These are phyloP conservation scores for Teratosphaeriaceae sp. DNA, from an alignment of 2,329 filamentous ascomycete species.

Conservation along the genomic window DNA sequence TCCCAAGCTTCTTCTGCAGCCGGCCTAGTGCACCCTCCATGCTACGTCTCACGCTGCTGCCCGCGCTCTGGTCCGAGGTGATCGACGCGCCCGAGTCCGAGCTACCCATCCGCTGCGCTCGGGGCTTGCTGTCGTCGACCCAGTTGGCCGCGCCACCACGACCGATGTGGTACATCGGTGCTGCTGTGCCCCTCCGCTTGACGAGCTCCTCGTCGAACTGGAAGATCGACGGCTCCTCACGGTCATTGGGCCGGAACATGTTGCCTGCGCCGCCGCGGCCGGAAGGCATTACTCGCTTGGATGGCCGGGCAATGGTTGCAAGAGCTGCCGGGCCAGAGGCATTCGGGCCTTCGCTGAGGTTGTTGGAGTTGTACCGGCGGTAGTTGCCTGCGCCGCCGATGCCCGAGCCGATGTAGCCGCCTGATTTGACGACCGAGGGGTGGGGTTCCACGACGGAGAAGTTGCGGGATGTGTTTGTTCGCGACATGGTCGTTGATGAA, in stretches of 20 bases:
- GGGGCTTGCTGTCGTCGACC: slow-evolving; percentile 29
- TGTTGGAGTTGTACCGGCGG: slow-evolving; percentile 48
- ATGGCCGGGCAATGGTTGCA: slow-evolving; percentile 42
- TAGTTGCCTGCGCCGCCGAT: slow-evolving; percentile 55
- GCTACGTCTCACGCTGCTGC: slow-evolving; percentile 7
- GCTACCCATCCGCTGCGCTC: slow-evolving; percentile 5
- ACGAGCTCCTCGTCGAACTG: slow-evolving; percentile 63
- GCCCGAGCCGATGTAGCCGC: slow-evolving; percentile 45
- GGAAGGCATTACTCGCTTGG: slow-evolving; percentile 44
- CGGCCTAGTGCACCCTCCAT: slow-evolving; percentile 7
- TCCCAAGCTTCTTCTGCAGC: slow-evolving; percentile 5
- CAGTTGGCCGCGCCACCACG: slow-evolving; percentile 55
- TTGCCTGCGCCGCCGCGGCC: slow-evolving; percentile 56
- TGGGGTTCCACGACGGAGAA: slow-evolving; percentile 57
- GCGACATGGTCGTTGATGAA: slow-evolving; percentile 23
- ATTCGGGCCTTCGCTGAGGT: slow-evolving; percentile 43
- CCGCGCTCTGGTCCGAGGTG: slow-evolving; percentile 5
- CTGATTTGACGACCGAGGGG: slow-evolving; percentile 45
- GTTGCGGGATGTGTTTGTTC: slow-evolving; percentile 27
- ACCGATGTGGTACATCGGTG: slow-evolving; percentile 58
- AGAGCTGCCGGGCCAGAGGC: slow-evolving; percentile 43
- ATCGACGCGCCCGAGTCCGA: slow-evolving; percentile 6
- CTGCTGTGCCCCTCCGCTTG: slow-evolving; percentile 42
- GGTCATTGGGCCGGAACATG: slow-evolving; percentile 42
- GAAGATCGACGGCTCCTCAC: slow-evolving; percentile 53